Conservation (phyloP, 805 yeast species). For the Yarrowia phangngaensis region DNA sequence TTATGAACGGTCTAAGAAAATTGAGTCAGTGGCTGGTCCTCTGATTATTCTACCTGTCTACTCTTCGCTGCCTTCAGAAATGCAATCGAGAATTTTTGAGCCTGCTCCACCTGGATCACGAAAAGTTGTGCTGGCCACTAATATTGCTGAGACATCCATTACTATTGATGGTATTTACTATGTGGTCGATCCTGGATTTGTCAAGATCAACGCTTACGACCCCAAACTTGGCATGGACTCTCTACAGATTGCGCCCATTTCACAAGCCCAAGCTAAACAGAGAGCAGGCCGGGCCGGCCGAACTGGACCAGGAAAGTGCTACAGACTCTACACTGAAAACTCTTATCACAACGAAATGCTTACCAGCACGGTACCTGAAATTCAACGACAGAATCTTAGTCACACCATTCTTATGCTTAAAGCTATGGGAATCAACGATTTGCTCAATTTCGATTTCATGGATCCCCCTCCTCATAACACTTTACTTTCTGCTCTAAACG, state of each 20-base stretch:
- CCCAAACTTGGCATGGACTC: slow-evolving; percentile 87
- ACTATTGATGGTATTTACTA: slow-evolving; percentile 94
- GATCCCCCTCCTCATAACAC: slow-evolving; percentile 80
- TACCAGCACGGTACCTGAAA: slow-evolving; percentile 82
- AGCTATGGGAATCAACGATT: slow-evolving; percentile 79
- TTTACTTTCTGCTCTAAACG: slow-evolving; percentile 69
- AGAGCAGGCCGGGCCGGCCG: slow-evolving; percentile 98
- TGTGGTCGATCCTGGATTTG: slow-evolving; percentile 93
- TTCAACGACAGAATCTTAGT: slow-evolving; percentile 76
- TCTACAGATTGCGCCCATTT: slow-evolving; percentile 78
- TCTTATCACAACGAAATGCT: slow-evolving; percentile 75
- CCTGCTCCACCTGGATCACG: slow-evolving; percentile 76
- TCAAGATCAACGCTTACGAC: slow-evolving; percentile 85
- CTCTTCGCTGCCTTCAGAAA: slow-evolving; percentile 83
- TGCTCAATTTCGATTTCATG: slow-evolving; percentile 81
- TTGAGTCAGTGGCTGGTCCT: slow-evolving; percentile 58
- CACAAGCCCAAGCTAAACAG: slow-evolving; percentile 94
- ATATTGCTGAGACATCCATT: slow-evolving; percentile 94
- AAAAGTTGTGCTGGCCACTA: slow-evolving; percentile 90
- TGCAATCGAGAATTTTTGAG: slow-evolving; percentile 77
- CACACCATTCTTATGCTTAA: slow-evolving; percentile 71
- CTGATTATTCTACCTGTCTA: slow-evolving; percentile 81
- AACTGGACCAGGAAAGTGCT: slow-evolving; percentile 95
- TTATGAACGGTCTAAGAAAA: slow-evolving; percentile 57
- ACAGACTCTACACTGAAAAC: slow-evolving; percentile 79